Conservation (phyloP, 176 grass and related monocot species). For the Cymbopogon citratus region DNA sequence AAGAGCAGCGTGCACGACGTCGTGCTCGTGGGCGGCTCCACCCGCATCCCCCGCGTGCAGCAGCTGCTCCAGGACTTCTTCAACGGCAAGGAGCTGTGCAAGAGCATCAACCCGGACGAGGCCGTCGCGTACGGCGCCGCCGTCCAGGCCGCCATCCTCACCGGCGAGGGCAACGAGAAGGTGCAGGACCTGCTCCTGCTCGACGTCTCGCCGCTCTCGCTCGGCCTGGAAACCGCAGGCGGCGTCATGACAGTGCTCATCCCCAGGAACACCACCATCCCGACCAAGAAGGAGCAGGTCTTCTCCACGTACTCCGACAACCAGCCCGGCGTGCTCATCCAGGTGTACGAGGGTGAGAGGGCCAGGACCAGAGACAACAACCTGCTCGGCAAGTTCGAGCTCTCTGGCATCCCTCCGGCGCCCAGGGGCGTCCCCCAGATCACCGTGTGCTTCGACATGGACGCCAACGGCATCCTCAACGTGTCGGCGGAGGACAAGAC, state of each 20-base stretch:
- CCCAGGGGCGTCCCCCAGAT: constrained; percentile 54
- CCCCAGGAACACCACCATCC: constrained; percentile 82
- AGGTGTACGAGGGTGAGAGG: constrained; percentile 80
- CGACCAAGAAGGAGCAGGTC: constrained; percentile 82
- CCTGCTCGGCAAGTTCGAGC: constrained; percentile 66
- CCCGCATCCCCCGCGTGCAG: constrained; percentile 80
- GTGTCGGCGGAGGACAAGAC: constrained; percentile 71
- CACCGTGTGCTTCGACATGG: constrained; percentile 67
- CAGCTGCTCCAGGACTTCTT: constrained; percentile 94
- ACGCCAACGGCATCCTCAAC: constrained; percentile 61
- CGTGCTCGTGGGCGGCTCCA: constrained; percentile 86
- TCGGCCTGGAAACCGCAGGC: background rate
- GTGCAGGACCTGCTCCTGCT: constrained; percentile 76
- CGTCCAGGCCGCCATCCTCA: constrained; percentile 82
- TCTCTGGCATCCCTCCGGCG: constrained; percentile 47
- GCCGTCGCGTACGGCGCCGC: constrained; percentile 92
- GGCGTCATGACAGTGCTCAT: constrained; percentile 26
- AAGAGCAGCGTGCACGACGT: constrained; percentile 82
- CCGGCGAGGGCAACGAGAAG: constrained; percentile 84
- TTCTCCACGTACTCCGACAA: constrained; percentile 87
- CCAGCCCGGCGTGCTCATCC: constrained; percentile 69
- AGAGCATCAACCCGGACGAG: constrained; percentile 99
- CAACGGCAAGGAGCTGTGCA: constrained; percentile 96
- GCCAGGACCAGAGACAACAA: constrained; percentile 64
- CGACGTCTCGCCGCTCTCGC: constrained; percentile 45